Conservation (phyloP, 257 asterid species). For the Gardenia jasminoides region DNA sequence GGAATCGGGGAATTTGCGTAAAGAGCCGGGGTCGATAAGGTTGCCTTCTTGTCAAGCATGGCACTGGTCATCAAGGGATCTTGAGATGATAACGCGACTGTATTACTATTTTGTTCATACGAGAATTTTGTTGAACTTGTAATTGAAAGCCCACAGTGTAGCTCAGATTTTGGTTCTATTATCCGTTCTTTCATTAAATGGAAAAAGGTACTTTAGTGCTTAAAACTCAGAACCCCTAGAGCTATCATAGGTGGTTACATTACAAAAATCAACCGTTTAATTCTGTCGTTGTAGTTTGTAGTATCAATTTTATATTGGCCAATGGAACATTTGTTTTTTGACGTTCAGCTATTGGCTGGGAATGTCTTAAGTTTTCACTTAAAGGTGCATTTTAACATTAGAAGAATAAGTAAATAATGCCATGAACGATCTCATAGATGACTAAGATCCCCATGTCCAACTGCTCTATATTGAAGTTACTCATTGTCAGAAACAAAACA, state of each 20-base stretch:
- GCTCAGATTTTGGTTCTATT: background rate
- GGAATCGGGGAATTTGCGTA: background rate
- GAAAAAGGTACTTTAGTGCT: no score
- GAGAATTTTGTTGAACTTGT: background rate
- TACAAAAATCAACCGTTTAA: no score
- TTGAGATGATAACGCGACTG: background rate
- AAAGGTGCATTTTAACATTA: background rate
- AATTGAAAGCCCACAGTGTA: background rate
- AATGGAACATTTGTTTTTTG: no score
- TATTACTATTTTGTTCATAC: background rate
- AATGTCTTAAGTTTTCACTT: background rate
- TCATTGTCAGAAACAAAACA: background rate
- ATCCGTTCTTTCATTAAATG: background rate
- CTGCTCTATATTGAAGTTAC: background rate
- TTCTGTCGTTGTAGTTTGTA: no score
- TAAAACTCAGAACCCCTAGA: no score
- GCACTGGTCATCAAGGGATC: background rate
- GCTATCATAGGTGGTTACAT: no score
- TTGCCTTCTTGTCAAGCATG: background rate
- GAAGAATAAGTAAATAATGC: background rate
- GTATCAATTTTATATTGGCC: no score
- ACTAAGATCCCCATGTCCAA: background rate
- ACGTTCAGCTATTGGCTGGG: no score
- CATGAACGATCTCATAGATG: background rate
- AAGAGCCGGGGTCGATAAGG: background rate